Evolutionary conservation across 1,139 yeast genomes (phyloP).

Genomic region (Debaryomyces psychrophilus): DNA sequence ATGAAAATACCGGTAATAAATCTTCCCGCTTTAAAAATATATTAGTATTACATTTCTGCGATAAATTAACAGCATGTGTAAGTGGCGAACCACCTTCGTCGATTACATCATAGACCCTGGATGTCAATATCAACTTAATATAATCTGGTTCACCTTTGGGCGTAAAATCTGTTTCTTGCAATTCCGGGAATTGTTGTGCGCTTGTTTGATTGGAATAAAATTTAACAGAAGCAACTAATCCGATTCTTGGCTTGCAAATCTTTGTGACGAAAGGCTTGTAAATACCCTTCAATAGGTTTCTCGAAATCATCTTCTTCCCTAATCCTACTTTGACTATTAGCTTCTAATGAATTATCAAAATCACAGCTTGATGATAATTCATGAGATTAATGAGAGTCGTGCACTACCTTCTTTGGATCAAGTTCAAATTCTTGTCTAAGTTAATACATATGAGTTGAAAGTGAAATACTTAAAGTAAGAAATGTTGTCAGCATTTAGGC

Average conservation of each 20-base stretch:
- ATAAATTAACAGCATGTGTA: slow-evolving; percentile 72
- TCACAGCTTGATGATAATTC: not conserved
- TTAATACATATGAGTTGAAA: not conserved
- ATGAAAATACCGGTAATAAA: slow-evolving; percentile 89
- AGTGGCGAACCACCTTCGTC: slow-evolving; percentile 79
- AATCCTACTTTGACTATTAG: not conserved
- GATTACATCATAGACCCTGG: slow-evolving; percentile 92
- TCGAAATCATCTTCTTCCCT: not conserved
- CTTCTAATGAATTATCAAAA: not conserved
- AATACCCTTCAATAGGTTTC: not conserved
- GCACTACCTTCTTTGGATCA: not conserved
- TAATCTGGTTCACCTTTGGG: slow-evolving; percentile 86
- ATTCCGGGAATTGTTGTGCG: slow-evolving; percentile 45
- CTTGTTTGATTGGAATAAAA: slow-evolving; percentile 5
- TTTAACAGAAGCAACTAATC: not conserved
- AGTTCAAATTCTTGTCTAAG: not conserved
- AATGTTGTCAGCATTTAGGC: no score
- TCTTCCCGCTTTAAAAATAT: slow-evolving; percentile 89
- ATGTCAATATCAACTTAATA: slow-evolving; percentile 82
- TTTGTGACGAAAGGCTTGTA: not conserved
- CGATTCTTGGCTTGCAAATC: not conserved
- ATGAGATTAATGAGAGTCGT: not conserved
- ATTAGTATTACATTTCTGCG: slow-evolving; percentile 71
- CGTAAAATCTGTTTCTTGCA: slow-evolving; percentile 53
- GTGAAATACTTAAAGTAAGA: not conserved